These are phyloP conservation scores for Ascochyta lentis DNA, from an alignment of 2,329 filamentous ascomycete genomes.

Conservation along the genomic window DNA sequence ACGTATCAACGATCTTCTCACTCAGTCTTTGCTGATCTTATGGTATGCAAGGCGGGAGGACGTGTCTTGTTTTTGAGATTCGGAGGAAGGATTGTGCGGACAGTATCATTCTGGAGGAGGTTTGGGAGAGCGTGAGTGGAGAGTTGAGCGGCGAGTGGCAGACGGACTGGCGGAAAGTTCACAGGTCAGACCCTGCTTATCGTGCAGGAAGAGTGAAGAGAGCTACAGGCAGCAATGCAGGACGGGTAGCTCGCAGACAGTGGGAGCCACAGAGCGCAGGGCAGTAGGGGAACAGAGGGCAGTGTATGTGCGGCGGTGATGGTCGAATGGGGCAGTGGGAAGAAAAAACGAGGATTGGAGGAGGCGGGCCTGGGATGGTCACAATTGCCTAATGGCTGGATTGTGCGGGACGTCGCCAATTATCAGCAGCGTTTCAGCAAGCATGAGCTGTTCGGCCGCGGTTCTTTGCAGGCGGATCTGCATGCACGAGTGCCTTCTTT, in stretches of 20 bases:
- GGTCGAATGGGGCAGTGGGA: slow-evolving; percentile 39
- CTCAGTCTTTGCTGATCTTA: slow-evolving; percentile 31
- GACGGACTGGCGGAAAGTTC: slow-evolving; percentile 45
- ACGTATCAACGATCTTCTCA: slow-evolving; percentile 35
- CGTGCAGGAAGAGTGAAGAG: slow-evolving; percentile 40
- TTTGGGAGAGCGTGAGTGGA: slow-evolving; percentile 39
- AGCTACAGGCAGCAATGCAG: slow-evolving; percentile 51
- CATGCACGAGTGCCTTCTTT: slow-evolving; percentile 41
- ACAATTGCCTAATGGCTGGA: slow-evolving; percentile 42
- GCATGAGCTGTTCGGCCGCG: slow-evolving; percentile 43
- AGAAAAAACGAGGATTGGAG: slow-evolving; percentile 36
- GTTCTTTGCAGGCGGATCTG: slow-evolving; percentile 38
- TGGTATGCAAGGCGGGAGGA: slow-evolving; percentile 43
- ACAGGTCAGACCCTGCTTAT: slow-evolving; percentile 51
- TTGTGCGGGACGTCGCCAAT: slow-evolving; percentile 43
- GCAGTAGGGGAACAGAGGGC: slow-evolving; percentile 35
- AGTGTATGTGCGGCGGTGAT: slow-evolving; percentile 31
- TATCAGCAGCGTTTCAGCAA: slow-evolving; percentile 46
- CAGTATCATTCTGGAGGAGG: slow-evolving; percentile 51
- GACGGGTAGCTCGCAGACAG: slow-evolving; percentile 43
- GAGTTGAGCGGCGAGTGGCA: slow-evolving; percentile 42
- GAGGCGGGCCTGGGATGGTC: slow-evolving; percentile 44
- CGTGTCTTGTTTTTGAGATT: slow-evolving; percentile 40
- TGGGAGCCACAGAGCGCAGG: slow-evolving; percentile 45
- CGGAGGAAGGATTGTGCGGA: slow-evolving; percentile 46